These are phyloP conservation scores for Emiliania huxleyi DNA, from an alignment of 78 protist species.

Conservation along the genomic window DNA sequence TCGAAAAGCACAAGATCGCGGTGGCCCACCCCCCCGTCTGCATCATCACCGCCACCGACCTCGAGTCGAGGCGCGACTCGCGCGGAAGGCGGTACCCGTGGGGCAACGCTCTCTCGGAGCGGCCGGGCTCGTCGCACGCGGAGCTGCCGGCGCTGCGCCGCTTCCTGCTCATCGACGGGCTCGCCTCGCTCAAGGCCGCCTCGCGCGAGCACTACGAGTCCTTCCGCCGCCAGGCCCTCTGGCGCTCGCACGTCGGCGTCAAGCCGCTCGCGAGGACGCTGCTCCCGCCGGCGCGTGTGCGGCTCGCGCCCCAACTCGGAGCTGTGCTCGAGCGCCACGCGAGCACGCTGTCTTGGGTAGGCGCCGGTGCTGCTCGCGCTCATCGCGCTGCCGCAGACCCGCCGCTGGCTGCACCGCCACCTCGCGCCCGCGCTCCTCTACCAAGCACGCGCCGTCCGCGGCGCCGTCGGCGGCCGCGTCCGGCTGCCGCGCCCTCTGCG, in stretches of 20 bases:
- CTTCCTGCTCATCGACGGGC: constrained; percentile 2
- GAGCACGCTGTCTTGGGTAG: too few relatives aligned
- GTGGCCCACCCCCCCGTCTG: not conserved
- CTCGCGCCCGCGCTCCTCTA: not conserved
- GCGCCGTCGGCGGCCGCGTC: too few relatives aligned
- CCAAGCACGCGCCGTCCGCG: too few relatives aligned
- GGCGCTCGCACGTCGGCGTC: not conserved
- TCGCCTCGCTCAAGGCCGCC: not conserved
- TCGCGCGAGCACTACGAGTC: not conserved
- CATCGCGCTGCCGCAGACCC: not conserved
- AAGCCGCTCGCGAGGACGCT: not conserved
- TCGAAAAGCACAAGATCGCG: not conserved
- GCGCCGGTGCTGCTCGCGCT: not conserved
- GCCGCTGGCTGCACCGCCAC: not conserved
- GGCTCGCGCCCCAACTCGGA: not conserved
- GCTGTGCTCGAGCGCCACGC: too few relatives aligned
- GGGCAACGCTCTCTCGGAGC: not conserved
- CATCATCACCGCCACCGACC: not conserved
- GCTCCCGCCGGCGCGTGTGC: not conserved
- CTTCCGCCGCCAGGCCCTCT: not conserved
- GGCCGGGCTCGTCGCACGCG: not conserved
- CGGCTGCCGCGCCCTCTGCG: too few relatives aligned
- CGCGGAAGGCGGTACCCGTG: not conserved
- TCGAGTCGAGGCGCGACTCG: not conserved
- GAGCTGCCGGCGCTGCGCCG: not conserved